Evolutionary conservation across 2,329 filamentous ascomycete species (phyloP).

Genomic region (Aureobasidium sp.): DNA sequence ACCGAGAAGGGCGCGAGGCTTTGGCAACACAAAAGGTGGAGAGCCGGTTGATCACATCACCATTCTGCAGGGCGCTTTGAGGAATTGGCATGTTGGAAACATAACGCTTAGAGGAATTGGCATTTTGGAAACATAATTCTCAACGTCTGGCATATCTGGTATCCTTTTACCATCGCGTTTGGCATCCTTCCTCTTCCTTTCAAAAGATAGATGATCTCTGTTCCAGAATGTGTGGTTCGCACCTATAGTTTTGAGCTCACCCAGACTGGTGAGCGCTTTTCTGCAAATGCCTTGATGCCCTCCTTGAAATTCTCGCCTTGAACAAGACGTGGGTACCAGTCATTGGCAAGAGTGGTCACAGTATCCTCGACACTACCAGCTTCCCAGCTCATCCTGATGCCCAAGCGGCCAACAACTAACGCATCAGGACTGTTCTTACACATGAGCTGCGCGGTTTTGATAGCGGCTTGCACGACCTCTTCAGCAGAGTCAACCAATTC

Average conservation of each 20-base stretch:
- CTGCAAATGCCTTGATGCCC: slow-evolving; percentile 43
- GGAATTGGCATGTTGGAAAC: background rate
- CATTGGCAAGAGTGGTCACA: slow-evolving; percentile 30
- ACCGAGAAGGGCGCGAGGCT: background rate
- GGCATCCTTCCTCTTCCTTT: too few relatives aligned
- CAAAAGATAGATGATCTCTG: too few relatives aligned
- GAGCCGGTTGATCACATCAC: slow-evolving; percentile 2
- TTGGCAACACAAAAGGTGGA: slow-evolving; percentile 2
- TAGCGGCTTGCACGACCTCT: slow-evolving; percentile 16
- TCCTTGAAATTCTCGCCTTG: slow-evolving; percentile 41
- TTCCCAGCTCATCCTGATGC: slow-evolving; percentile 18
- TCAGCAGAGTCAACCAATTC: slow-evolving; percentile 28
- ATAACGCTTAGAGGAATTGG: background rate
- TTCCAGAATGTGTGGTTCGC: too few relatives aligned
- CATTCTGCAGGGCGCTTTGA: background rate
- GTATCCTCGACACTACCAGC: slow-evolving; percentile 15
- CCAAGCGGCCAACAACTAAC: slow-evolving; percentile 16
- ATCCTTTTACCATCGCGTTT: too few relatives aligned
- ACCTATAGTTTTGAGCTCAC: slow-evolving; percentile 40
- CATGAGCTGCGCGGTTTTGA: slow-evolving; percentile 16
- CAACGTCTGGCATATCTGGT: background rate
- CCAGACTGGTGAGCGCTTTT: slow-evolving; percentile 43
- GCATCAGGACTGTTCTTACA: slow-evolving; percentile 18
- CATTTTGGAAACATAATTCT: background rate
- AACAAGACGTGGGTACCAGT: slow-evolving; percentile 34